Evolutionary conservation across 176 grass and related monocot species (phyloP), one percentile per base, ranked within the genome.

Genomic region (Lolium multiflorum): DNA sequence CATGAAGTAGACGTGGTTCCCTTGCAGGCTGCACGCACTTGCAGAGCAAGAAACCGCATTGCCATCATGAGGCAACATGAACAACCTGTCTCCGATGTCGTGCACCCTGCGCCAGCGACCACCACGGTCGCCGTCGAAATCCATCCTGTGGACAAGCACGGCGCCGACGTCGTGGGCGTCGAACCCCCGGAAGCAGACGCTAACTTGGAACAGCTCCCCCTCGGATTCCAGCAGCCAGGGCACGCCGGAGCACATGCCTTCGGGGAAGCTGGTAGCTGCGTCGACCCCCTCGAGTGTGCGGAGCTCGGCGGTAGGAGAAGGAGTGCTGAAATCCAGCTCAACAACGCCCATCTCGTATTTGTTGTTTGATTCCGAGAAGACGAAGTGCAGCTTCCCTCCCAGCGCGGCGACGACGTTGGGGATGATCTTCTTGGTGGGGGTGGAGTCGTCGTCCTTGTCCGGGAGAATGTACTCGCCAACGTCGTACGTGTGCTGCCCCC

Each of bases 1-100:
- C 47, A 75, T 75, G 22, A 75, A 75, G 72, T 52, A 75, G 72
- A 75, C 47, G n/a, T 12, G 71, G 13, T 74, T 74, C 44, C 71
- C 44, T 50, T 74, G 71, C 1, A 75, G 24, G 72, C 52, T 52
- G 47, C 72, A 75, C 22, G 24, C 72, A 0, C 72, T 75, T 26
- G 72, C 72, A 13, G 22, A 25, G 24, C 47, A 75, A 18, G 71
- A 50, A 74, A 26, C 71, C 13, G 44, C 71, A 74, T 16, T 74
- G 6, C 44, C 71, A 28, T 8, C 6, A 1, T 31, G 22, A 28
- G 55, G 14, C 24, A 83, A n/a, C 54, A 83, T 24, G 62, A 83
- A 74, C 1, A 54, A 55, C 16, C 16, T 59, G 13, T 83, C 82
- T 20, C 69, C 39, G 1, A 83, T 48, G 82, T 74, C 69, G n/a